Base-by-base conservation (phyloP, 148 eudicot species). In the Euryodendron excelsum region DNA sequence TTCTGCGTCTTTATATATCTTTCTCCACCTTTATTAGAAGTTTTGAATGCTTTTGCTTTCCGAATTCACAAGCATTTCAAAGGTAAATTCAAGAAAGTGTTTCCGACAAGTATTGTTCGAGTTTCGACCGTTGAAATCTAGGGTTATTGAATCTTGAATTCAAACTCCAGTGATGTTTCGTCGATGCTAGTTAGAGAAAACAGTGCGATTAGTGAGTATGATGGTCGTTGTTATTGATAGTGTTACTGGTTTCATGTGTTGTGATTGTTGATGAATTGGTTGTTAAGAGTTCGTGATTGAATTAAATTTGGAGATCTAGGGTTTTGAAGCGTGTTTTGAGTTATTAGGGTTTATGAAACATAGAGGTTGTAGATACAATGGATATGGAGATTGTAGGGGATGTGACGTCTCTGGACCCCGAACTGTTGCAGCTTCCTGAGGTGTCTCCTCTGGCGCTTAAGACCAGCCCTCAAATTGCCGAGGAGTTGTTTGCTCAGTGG, bases 361-460 rank as follows among this genome's bases (percentile, higher is more conserved):
- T 2, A 50, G 60, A 21, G 61, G 37, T 52, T 50, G 20, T 53
- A 30, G 10, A 28, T 33, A 6, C 45, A 36, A 83, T 83, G 85
- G 85, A 83, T n/a, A 69, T 65, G 79, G 85, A 79, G 14, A 69
- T 62, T 55, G 47, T 10, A 8, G 80, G 67, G 30, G 82, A 80
- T 56, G 48, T 66, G 73, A 69, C 73, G 66, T 71, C 58, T 79
- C 72, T 83, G 39, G 85, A 83, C 72, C 77, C 82, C 30, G 85
- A 83, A 47, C 21, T 83, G 77, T 76, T 83, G 82, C 85, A 83
- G 80, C 80, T 83, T 20, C 47, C 79, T 4, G 85, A 79, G 73
- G 77, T 83, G 62, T 83, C 85, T 71, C 77, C 82, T 78, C 60
- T 48, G 76, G 75, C 82, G 37, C 79, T 83, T 25, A 83, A 79